Evolutionary conservation across 1,284 basidiomycete species (phyloP), one percentile per base, ranked within the genome.

Genomic region (Phaffia rhodozyma): DNA sequence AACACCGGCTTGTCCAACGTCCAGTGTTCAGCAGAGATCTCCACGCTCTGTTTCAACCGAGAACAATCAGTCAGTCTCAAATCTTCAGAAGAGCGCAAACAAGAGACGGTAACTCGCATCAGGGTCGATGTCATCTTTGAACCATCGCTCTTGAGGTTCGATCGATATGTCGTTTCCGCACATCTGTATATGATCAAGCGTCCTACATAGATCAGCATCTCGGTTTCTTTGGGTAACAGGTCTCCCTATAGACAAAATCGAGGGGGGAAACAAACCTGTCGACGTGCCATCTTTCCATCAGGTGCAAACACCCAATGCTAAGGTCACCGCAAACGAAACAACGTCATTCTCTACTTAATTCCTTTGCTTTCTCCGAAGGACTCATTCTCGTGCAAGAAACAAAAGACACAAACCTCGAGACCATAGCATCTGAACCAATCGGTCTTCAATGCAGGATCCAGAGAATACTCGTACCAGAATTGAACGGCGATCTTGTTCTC

Each of bases 221-320:
- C 11, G 7, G 7, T 29, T 54, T n/a, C 52, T 54, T 25, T 23
- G 32, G 16, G 6, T 18, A 20, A 55, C 21, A 3, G 18, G 18
- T 21, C 5, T 23, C 53, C 5, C 25, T n/a, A 63, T 38, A 11
- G 23, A 43, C 4, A 20, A 23, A 23, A n/a, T 23, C 34, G 6
- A 23, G 5, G 23, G 23, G 38, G 48, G 53, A 52, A 16, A 67
- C 69, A 34, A 60, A 70, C 72, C 72, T 75, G 71, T 50, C 73
- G 66, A 21, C 66, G 82, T 65, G 74, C 72, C 83, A 84, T 84
- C 53, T 79, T 74, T 0, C 83, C 83, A 60, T 79, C 77, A 18
- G 76, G 72, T 0, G 73, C 79, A 69, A 81, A 84, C 5, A 82
- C 83, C 82, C 83, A 84, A 70, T 84, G 82, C 77, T 83, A 38